A percentile compares a stretch with the other conserved stretches of the same genome.
Evolutionary conservation across 202 grass and related monocot genomes (phyloP).

Genomic region (Alloteropsis angusta): DNA sequence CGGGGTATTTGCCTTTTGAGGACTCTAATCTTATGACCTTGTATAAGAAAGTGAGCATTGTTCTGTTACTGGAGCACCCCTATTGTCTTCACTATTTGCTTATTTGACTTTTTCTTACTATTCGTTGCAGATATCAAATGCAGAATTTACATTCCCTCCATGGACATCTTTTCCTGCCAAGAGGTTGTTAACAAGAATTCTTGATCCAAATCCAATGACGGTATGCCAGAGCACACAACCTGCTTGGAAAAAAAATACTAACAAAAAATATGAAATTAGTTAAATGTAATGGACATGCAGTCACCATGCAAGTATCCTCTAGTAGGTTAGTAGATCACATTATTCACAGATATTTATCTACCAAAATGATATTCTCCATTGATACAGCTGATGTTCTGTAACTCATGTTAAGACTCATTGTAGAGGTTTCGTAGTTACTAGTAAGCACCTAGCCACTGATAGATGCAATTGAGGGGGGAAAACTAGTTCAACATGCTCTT

Average conservation of each 20-base stretch:
- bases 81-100: slow-evolving; percentile 9
- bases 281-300: not conserved
- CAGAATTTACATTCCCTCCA: not conserved
- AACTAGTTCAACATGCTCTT: not conserved
- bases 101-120: slow-evolving; percentile 5
- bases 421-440: not conserved
- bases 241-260: slow-evolving; percentile 8
- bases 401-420: not conserved
- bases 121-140: slow-evolving; percentile 51
- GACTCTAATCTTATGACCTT: slow-evolving; percentile 54
- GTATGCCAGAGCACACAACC: slow-evolving; percentile 8
- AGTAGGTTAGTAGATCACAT: not conserved
- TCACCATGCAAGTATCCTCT: not conserved
- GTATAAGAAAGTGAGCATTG: slow-evolving; percentile 41
- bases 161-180: too few species aligned
- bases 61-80: not conserved
- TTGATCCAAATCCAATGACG: too few species aligned
- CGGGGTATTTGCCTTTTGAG: slow-evolving; percentile 90
- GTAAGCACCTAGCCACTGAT: not conserved
- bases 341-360: not conserved
- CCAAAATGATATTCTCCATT: not conserved
- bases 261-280: not conserved
- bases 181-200: too few species aligned
- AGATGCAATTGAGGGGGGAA: not conserved
- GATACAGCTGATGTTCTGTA: not conserved